phyloP scores from a whole-genome alignment of 805 yeast genomes.

The Wickerhamiella kurtzmanii region DNA sequence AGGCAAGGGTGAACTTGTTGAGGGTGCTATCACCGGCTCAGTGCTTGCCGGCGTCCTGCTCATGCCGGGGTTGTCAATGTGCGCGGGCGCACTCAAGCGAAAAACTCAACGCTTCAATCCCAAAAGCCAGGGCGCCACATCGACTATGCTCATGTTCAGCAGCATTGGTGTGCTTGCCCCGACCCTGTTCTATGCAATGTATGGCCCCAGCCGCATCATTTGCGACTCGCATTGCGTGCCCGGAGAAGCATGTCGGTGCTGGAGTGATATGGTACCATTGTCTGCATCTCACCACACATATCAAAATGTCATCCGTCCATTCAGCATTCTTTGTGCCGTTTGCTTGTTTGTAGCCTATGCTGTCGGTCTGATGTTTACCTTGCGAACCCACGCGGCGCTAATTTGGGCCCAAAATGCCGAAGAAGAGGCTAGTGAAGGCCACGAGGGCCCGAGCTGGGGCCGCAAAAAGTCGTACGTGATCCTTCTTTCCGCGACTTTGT shows the following conservation, averaged over 20 bases:
- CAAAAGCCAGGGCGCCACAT: slow-evolving; percentile 89
- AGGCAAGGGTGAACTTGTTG: slow-evolving; percentile 77
- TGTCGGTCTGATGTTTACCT: slow-evolving; percentile 82
- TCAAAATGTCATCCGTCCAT: slow-evolving; percentile 59
- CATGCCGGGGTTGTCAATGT: slow-evolving; percentile 91
- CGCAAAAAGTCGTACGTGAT: slow-evolving; percentile 70
- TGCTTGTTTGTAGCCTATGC: slow-evolving; percentile 71
- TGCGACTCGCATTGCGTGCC: slow-evolving; percentile 30
- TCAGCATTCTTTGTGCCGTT: slow-evolving; percentile 65
- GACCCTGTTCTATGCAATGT: slow-evolving; percentile 75
- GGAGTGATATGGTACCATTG: slow-evolving; percentile 57
- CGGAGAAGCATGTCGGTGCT: slow-evolving; percentile 29
- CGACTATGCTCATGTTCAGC: slow-evolving; percentile 88
- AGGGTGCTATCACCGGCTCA: slow-evolving; percentile 91
- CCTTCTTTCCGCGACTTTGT: slow-evolving; percentile 65
- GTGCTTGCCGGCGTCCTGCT: slow-evolving; percentile 82
- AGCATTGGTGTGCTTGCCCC: slow-evolving; percentile 87
- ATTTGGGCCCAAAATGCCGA: slow-evolving; percentile 72
- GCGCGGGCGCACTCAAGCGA: slow-evolving; percentile 86
- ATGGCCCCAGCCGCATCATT: slow-evolving; percentile 68
- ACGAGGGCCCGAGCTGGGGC: slow-evolving; percentile 75
- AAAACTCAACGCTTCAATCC: slow-evolving; percentile 95
- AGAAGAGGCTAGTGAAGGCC: slow-evolving; percentile 42
- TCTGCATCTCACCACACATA: slow-evolving; percentile 51
- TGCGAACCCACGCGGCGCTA: slow-evolving; percentile 90